Percentiles rank a stretch among this genome's conserved stretches.
Conservation (phyloP, 2,329 filamentous ascomycete genomes). For the Alternaria sp. region DNA sequence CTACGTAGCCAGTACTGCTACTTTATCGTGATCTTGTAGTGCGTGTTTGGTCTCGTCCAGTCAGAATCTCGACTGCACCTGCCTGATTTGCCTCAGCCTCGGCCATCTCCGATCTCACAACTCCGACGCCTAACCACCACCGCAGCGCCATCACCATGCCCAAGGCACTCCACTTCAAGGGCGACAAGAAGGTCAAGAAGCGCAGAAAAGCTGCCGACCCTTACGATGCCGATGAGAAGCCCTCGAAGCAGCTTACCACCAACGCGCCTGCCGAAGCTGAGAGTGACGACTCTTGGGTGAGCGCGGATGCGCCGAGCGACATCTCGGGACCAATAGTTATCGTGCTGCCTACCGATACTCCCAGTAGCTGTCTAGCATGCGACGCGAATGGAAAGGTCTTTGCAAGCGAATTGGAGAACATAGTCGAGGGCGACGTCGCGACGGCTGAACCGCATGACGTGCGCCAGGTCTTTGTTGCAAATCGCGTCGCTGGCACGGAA, state of each 20-base stretch:
- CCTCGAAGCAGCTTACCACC: constrained; percentile 48
- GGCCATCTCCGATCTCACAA: constrained; percentile 33
- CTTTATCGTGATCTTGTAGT: constrained; percentile 29
- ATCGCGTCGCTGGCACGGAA: constrained; percentile 81
- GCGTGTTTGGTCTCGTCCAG: constrained; percentile 22
- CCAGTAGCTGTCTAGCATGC: constrained; percentile 76
- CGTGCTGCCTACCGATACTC: constrained; percentile 77
- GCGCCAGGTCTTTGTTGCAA: constrained; percentile 93
- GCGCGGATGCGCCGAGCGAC: constrained; percentile 76
- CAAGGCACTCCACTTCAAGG: constrained; percentile 93
- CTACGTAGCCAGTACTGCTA: constrained; percentile 13
- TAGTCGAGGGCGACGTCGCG: constrained; percentile 80
- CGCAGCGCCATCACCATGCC: constrained; percentile 66
- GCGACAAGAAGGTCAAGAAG: constrained; percentile 95
- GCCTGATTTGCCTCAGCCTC: constrained; percentile 39
- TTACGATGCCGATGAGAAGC: constrained; percentile 52
- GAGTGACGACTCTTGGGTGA: constrained; percentile 90
- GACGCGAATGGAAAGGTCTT: constrained; percentile 90
- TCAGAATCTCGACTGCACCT: constrained; percentile 34
- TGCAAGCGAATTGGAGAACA: constrained; percentile 81
- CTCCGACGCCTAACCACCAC: constrained; percentile 25
- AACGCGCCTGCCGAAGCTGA: constrained; percentile 57
- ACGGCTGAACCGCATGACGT: constrained; percentile 96
- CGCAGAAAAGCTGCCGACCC: constrained; percentile 74
- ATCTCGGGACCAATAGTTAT: constrained; percentile 83